Base-by-base conservation (phyloP, 1,139 yeast species). In the Saccharomyces hybrid region DNA sequence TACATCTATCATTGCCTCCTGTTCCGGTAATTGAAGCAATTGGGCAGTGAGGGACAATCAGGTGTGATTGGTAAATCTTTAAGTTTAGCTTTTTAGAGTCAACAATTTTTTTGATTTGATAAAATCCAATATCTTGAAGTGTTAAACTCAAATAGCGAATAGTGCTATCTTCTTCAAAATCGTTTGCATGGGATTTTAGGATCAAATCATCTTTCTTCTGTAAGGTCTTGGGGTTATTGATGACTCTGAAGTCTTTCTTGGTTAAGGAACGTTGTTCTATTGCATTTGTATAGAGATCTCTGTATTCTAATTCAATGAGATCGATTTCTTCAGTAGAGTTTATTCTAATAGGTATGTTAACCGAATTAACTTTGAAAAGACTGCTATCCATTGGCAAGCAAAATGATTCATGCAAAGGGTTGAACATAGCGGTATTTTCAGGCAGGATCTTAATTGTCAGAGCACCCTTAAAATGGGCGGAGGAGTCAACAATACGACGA, bases 401-500 rank as follows among this genome's bases (percentile, higher is more conserved):
- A 56, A 77, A 78, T 12, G 81, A 78, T 46, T 79, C 80, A 49
- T 78, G 80, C 61, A 83, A 81, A 1, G 97, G 97, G 61, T 91
- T 89, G 66, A 95, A 75, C 62, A 78, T 76, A 2, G 95, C 97
- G 0, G 95, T 85, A 47, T 96, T 87, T 67, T 93, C 98, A 0
- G 99, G 99, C 47, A 95, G 74, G 61, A 88, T 88, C 63, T 91
- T 87, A 61, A 93, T 86, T 2, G 93, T 87, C 65, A 88, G 87
- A 55, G 82, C 82, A 51, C 98, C 99, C 62, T 82, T 84, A 66
- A 93, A 86, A 67, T 90, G 95, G 2, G 84, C 74, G 34, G 88
- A 79, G 55, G 84, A 77, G 62, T 88, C 88, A 24, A 79, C 65
- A 6, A 83, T 73, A 55, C 73, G 70, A 14, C 68, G 67, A 21